Conservation (phyloP, 2,329 filamentous ascomycete genomes). For the Didymella keratinophila region DNA sequence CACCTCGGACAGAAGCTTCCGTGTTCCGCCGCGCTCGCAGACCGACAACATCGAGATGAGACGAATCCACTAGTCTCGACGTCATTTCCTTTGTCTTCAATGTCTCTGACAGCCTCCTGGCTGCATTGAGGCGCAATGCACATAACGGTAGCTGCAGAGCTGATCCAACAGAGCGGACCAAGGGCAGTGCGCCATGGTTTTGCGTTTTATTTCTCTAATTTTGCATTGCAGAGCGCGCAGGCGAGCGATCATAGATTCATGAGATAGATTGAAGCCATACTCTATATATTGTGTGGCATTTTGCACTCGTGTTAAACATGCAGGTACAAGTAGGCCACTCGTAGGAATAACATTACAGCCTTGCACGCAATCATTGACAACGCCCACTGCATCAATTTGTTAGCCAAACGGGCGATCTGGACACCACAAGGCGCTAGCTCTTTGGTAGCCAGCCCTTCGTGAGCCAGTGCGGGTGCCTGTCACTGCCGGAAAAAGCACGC, state of each 20-base stretch:
- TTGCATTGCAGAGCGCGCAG: constrained; percentile 7
- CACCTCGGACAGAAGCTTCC: constrained; percentile 33
- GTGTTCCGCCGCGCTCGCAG: constrained; percentile 32
- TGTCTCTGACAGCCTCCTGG: background rate
- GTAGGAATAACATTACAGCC: background rate
- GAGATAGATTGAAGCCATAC: background rate
- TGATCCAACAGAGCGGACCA: constrained; percentile 9
- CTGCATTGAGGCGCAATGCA: background rate
- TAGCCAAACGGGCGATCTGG: background rate
- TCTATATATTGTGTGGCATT: background rate
- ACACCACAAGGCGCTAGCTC: background rate
- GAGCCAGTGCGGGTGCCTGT: background rate
- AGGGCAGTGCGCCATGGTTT: constrained; percentile 24
- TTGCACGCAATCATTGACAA: background rate
- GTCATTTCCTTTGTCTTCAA: background rate
- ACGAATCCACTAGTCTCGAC: constrained; percentile 30
- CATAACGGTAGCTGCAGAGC: background rate
- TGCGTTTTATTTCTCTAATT: constrained; percentile 7
- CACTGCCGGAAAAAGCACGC: background rate
- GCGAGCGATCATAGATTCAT: constrained; percentile 6
- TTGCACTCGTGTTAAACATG: background rate
- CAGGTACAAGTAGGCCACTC: too few species aligned
- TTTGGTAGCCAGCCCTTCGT: background rate
- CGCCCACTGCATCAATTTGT: background rate
- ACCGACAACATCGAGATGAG: constrained; percentile 49